phyloP scores from a whole-genome alignment of 208 protist genomes.

The Crithidia mellificae region DNA sequence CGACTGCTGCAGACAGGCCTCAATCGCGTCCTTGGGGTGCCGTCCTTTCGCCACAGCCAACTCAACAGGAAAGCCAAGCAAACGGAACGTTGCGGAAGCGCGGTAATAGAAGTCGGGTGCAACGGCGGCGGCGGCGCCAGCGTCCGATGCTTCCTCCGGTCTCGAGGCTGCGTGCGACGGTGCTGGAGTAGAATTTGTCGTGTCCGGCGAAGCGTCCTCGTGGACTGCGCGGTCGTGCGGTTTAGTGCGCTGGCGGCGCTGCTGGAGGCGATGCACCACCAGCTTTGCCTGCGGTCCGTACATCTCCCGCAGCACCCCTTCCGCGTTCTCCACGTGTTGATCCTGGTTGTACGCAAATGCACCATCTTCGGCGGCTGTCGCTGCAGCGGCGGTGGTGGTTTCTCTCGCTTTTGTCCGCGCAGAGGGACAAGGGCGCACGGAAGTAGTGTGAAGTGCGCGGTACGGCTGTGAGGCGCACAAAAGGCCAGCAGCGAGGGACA shows the following conservation, averaged over 20 bases:
- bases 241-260: slow-evolving; percentile 26
- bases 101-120: slow-evolving; percentile 44
- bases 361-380: not conserved
- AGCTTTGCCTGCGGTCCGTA: slow-evolving; percentile 84
- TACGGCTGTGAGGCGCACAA: no score
- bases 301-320: slow-evolving; percentile 49
- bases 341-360: slow-evolving; percentile 34
- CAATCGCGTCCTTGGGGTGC: slow-evolving; percentile 46
- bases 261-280: slow-evolving; percentile 48
- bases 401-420: no score
- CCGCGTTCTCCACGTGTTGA: slow-evolving; percentile 49
- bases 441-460: no score
- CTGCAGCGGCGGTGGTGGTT: not conserved
- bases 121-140: not conserved
- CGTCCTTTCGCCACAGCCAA: slow-evolving; percentile 63
- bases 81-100: slow-evolving; percentile 75
- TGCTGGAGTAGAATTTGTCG: not conserved
- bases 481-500: no score
- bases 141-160: no score
- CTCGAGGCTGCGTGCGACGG: not conserved
- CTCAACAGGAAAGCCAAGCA: slow-evolving; percentile 86
- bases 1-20: slow-evolving; percentile 64
- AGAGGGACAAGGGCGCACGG: no score
- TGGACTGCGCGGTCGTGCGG: no score
- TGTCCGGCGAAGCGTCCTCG: not conserved